phyloP scores from a whole-genome alignment of 805 yeast genomes.

The Wickerhamomyces chambardii region DNA sequence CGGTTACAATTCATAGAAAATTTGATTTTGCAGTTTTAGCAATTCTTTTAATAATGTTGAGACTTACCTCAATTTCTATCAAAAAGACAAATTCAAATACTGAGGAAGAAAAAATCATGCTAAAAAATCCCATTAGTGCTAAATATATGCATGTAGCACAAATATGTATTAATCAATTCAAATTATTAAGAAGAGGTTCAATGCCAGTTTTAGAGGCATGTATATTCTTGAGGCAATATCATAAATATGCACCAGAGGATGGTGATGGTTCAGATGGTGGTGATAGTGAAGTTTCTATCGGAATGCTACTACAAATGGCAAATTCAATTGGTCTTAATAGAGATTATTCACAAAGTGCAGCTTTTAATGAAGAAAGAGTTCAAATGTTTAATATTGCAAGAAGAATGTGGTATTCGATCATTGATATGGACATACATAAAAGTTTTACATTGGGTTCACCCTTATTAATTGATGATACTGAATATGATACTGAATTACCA shows the following conservation, averaged over 20 bases:
- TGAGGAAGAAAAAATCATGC: constrained; percentile 19
- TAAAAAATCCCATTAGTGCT: constrained; percentile 35
- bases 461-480: constrained; percentile 24
- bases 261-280: constrained; percentile 50
- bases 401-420: constrained; percentile 48
- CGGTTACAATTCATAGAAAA: constrained; percentile 8
- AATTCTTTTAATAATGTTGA: constrained; percentile 10
- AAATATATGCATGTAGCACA: constrained; percentile 40
- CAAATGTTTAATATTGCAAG: constrained; percentile 38
- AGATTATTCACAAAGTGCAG: constrained; percentile 33
- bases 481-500: constrained; percentile 47
- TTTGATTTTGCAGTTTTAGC: constrained; percentile 18
- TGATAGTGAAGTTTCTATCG: constrained; percentile 37
- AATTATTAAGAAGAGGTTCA: constrained; percentile 36
- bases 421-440: constrained; percentile 35
- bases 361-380: constrained; percentile 14
- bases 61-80: constrained; percentile 8
- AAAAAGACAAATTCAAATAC: not conserved
- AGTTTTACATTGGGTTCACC: constrained; percentile 41
- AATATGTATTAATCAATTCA: constrained; percentile 46
- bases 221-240: constrained; percentile 40
- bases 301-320: constrained; percentile 46
- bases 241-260: constrained; percentile 42
- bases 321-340: constrained; percentile 48
- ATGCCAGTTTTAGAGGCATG: constrained; percentile 47